These are phyloP conservation scores for Fistulinella prunicolor DNA, from an alignment of 768 basidiomycete genomes.

Conservation along the genomic window DNA sequence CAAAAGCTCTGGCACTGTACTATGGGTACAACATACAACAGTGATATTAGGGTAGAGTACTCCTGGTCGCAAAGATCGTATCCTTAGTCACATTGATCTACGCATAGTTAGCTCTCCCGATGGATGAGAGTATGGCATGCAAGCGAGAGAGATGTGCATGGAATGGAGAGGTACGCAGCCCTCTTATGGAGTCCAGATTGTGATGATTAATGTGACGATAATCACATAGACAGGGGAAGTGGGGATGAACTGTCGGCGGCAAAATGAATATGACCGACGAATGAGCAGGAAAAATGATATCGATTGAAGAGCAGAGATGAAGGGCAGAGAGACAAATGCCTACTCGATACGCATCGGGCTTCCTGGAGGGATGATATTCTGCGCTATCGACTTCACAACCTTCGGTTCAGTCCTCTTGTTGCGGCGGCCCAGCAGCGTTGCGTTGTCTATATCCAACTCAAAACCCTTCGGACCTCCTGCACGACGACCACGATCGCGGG, in stretches of 20 bases:
- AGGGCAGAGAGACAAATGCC: not conserved
- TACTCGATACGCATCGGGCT: constrained; percentile 34
- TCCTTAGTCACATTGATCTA: constrained; percentile 16
- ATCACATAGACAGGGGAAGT: not conserved
- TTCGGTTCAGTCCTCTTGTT: constrained; percentile 39
- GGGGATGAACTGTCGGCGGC: too few species aligned
- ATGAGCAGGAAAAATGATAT: not conserved
- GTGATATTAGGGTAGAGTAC: constrained; percentile 8
- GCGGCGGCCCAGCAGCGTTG: constrained; percentile 80
- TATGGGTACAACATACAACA: constrained; percentile 16
- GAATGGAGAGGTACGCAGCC: too few species aligned
- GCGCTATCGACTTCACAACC: constrained; percentile 37
- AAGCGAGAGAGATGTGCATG: constrained; percentile 11
- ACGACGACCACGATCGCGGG: constrained; percentile 52
- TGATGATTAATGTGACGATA: too few species aligned
- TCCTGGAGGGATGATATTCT: constrained; percentile 22
- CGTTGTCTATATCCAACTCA: constrained; percentile 82
- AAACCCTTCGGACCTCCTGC: constrained; percentile 44
- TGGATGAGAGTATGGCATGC: constrained; percentile 12
- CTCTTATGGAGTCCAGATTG: too few species aligned
- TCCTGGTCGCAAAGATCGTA: constrained; percentile 4
- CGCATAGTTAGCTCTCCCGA: constrained; percentile 3
- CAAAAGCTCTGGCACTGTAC: not conserved
- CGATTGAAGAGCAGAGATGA: not conserved
- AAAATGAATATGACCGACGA: too few species aligned